Conservation (phyloP, 352 stramenopile genomes). For the Globisporangium perplexum region DNA sequence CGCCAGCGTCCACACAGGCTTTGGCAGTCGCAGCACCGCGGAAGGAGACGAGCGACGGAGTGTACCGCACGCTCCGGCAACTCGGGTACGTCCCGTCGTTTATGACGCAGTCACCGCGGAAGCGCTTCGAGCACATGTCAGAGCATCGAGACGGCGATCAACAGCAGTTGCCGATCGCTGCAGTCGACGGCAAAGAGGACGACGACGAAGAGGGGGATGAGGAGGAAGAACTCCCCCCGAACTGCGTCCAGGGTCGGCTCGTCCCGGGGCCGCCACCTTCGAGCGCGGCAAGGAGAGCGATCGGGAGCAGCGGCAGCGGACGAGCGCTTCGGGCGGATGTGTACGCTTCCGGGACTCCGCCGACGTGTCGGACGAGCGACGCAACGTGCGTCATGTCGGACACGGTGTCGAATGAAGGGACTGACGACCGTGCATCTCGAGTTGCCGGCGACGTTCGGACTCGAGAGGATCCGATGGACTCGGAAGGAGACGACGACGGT, state of each 20-base stretch:
- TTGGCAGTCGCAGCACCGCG: slow-evolving; percentile 2
- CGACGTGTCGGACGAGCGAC: background rate
- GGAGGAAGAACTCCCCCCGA: slow-evolving; percentile 13
- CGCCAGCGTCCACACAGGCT: background rate
- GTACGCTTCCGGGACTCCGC: slow-evolving; percentile 6
- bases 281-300: background rate
- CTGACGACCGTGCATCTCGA: no score
- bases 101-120: slow-evolving; percentile 1
- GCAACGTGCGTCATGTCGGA: background rate
- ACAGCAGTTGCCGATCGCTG: background rate
- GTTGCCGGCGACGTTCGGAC: background rate
- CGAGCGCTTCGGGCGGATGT: slow-evolving; percentile 16
- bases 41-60: slow-evolving; percentile 13
- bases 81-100: slow-evolving; percentile 32
- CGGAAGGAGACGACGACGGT: background rate
- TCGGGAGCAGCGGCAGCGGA: background rate
- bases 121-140: background rate
- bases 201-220: slow-evolving; percentile 13
- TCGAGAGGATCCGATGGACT: background rate
- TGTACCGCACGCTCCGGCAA: slow-evolving; percentile 34
- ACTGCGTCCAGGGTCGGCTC: slow-evolving; percentile 28
- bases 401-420: background rate
- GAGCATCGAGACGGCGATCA: background rate
- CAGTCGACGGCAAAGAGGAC: background rate
- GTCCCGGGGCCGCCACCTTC: slow-evolving; percentile 24